A percentile compares a stretch with the other conserved stretches of the same genome.
Conservation (phyloP, 352 stramenopile genomes). For the Phytophthora cryptogea region DNA sequence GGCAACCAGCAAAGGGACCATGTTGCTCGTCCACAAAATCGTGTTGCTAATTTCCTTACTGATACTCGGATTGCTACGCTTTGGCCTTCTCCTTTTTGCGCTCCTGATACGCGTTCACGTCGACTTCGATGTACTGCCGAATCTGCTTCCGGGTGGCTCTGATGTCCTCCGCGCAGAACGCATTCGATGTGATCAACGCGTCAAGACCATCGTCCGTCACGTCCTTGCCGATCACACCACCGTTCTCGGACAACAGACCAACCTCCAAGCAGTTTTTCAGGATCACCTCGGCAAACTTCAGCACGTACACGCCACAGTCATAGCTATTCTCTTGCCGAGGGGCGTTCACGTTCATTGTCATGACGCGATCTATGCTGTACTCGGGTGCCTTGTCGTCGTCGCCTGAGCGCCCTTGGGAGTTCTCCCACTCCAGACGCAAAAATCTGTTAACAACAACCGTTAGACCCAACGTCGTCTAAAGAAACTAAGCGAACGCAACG, state of each 20-base stretch:
- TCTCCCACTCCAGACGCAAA: conserved; percentile 60
- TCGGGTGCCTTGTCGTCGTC: conserved; percentile 16
- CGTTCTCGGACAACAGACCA: conserved; percentile 22
- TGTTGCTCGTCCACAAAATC: conserved; percentile 12
- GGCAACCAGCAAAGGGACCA: no score
- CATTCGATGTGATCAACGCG: conserved; percentile 39
- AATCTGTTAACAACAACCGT: conserved; percentile 31
- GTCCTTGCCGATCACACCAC: conserved; percentile 41
- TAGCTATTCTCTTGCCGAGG: conserved; percentile 68
- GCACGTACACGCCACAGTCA: conserved; percentile 70
- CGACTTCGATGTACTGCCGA: conserved; percentile 37
- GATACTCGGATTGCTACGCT: neutral
- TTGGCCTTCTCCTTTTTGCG: conserved; percentile 27
- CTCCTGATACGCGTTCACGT: conserved; percentile 34
- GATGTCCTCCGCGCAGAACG: conserved; percentile 52
- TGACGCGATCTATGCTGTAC: conserved; percentile 46
- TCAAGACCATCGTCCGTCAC: conserved; percentile 49
- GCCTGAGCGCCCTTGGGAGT: conserved; percentile 17
- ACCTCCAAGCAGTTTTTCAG: conserved; percentile 44
- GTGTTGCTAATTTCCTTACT: conserved; percentile 6
- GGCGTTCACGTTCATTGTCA: conserved; percentile 39
- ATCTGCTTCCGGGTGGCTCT: conserved; percentile 37
- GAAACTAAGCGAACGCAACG: conserved; percentile 7
- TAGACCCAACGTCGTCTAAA: neutral
- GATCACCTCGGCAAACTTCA: conserved; percentile 68